Base-by-base conservation (phyloP, 495 filamentous ascomycete genomes). In the Aspergillus kassunensis region DNA sequence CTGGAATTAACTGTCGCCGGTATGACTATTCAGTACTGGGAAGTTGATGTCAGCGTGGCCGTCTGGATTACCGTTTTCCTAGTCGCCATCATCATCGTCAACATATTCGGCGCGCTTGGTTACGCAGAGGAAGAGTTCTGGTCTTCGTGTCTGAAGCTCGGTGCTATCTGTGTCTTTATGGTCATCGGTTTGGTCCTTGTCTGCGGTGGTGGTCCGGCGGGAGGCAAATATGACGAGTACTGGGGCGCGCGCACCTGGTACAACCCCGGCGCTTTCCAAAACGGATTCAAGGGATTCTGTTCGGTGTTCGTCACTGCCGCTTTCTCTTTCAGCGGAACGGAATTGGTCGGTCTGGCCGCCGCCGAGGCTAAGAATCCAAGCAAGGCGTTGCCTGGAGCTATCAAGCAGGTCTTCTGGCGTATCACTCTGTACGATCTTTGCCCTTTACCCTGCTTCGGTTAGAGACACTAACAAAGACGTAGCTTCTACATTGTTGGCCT, bases 11-110 rank as follows among this genome's bases (percentile, higher is more conserved):
- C 87, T 0, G 90, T 89, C 27, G 85, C 88, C 20, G 82, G 86
- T 48, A 65, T 93, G 7, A 84, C 91, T 3, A 80, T 96, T n/a
- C 71, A 85, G 40, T 88, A 78, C 53, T 96, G 90, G 90, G 51
- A 64, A 23, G 64, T 67, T 6, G 65, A 75, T 35, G 65, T 85
- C 19, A 85, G 79, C 47, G 66, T 75, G 41, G 80, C 63, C 6
- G 83, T 88, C 10, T 72, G 84, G 55, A 77, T 91, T 55, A 82
- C 89, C 51, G 73, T 89, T 16, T 91, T 89, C 57, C 57, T 77
- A 3, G 53, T 67, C 31, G 57, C 64, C 3, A 62, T 77, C 5
- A 55, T 59, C n/a, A 15, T 58, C 1, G 64, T 79, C 16, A 73
- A 78, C 42, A 29, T 73, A 13, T 78, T 77, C 39, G 86, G 85